A percentile compares a stretch with the other conserved stretches of the same genome.
phyloP scores from a whole-genome alignment of 331 rosid species.

The Quercus phellos region DNA sequence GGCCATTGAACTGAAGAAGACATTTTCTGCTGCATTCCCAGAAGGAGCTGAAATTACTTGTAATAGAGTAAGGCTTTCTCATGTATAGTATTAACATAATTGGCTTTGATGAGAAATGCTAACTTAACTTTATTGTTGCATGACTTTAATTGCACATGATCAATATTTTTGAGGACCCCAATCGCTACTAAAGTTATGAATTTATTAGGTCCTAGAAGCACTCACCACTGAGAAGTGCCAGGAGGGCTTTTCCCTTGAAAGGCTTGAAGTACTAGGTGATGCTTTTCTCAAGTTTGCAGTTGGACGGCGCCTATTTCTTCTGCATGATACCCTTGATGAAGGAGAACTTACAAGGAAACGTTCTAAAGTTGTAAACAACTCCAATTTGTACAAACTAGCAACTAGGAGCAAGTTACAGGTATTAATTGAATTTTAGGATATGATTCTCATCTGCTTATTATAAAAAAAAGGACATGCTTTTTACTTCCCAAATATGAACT shows the following conservation, averaged over 20 bases:
- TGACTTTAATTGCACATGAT: slow-evolving; percentile 11
- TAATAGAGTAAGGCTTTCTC: slow-evolving; percentile 49
- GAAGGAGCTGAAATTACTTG: slow-evolving; percentile 72
- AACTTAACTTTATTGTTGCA: not conserved
- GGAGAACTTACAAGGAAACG: slow-evolving; percentile 81
- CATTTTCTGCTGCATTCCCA: slow-evolving; percentile 52
- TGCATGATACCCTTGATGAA: slow-evolving; percentile 65
- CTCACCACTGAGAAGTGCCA: slow-evolving; percentile 92
- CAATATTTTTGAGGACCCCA: slow-evolving; percentile 1
- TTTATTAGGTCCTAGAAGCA: slow-evolving; percentile 80
- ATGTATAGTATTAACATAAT: slow-evolving; percentile 2
- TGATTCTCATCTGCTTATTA: not conserved
- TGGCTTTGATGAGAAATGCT: not conserved
- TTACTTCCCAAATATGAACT: slow-evolving; percentile 9
- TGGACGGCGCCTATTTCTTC: slow-evolving; percentile 71
- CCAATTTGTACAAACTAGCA: slow-evolving; percentile 74
- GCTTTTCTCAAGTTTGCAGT: slow-evolving; percentile 88
- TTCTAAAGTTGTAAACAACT: slow-evolving; percentile 64
- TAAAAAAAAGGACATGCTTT: not conserved
- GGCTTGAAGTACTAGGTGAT: slow-evolving; percentile 96
- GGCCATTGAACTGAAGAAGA: slow-evolving; percentile 77
- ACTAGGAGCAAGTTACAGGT: slow-evolving; percentile 77
- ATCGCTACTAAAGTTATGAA: slow-evolving; percentile 22
- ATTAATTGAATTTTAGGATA: slow-evolving; percentile 4
- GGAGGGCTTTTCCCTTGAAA: slow-evolving; percentile 88